Evolutionary conservation across 129 eudicot genomes (phyloP), one percentile per base, ranked within the genome.

Genomic region (Solidago caesia): DNA sequence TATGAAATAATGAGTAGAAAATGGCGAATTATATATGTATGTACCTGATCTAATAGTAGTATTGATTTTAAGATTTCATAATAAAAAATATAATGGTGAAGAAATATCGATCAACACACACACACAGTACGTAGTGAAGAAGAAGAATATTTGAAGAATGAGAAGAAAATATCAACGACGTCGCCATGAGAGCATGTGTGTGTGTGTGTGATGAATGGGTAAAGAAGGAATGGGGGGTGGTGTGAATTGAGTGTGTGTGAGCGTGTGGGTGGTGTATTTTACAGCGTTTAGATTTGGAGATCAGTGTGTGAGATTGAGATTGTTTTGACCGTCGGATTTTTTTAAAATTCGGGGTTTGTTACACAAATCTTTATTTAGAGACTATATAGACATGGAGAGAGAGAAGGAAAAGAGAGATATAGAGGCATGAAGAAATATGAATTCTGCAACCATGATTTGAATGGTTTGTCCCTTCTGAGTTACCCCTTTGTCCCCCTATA

Each of bases 11-110:
- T 41, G 14, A 44, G 26, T 66, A 6, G 62, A 64, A 75, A 64
- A 58, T 4, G 83, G 15, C 64, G 71, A 41, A 58, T 58, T 69
- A 33, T 33, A 33, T 33, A 33, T 33, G 14, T 73, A 57, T 16
- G 70, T 74, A 71, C 80, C 74, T 80, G 86, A 84, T 84, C 85
- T 63, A 84, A 79, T 81, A 77, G 70, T 81, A 65, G 76, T 59
- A 78, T 33, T 33, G 48, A 45, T 47, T 68, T 75, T 63, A 68
- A 68, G 83, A 86, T 86, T 82, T 73, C 75, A 75, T 71, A 71
- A 56, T 42, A 46, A 78, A 27, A 45, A 53, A 44, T 43, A 67
- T 15, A 64, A 14, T 13, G 57, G 25, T 41, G 6, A 14, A 56
- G 48, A 64, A n/a, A 64, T 3, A 33, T 33, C 39, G 39, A 57